Evolutionary conservation across 1,139 yeast genomes (phyloP).

Genomic region (Suhomyces ambrosiae): DNA sequence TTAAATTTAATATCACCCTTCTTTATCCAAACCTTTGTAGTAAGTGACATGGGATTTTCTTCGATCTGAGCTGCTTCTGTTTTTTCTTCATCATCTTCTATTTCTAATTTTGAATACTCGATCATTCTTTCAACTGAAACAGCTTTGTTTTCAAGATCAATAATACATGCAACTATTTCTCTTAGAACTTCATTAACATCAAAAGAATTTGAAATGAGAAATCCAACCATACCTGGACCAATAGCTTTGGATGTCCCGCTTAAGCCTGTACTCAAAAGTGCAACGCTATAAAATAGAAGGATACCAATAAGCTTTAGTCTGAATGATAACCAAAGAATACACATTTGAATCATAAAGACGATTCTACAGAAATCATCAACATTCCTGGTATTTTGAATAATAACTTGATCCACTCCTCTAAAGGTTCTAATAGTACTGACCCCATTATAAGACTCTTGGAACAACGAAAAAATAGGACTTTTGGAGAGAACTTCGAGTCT

Average conservation of each 20-base stretch:
- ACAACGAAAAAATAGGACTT: slow-evolving; percentile 38
- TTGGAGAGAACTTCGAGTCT: slow-evolving; percentile 35
- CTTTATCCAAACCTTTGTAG: too few relatives aligned
- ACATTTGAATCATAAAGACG: slow-evolving; percentile 25
- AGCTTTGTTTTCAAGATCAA: slow-evolving; percentile 29
- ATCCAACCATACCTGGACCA: slow-evolving; percentile 31
- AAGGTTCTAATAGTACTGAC: slow-evolving; percentile 40
- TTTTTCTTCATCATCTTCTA: slow-evolving; percentile 28
- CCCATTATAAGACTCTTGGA: slow-evolving; percentile 42
- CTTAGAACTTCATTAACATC: slow-evolving; percentile 26
- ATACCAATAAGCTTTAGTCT: slow-evolving; percentile 40
- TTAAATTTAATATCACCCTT: slow-evolving; percentile 26
- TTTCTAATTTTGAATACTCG: slow-evolving; percentile 27
- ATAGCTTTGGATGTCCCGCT: slow-evolving; percentile 24
- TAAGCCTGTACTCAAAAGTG: slow-evolving; percentile 27
- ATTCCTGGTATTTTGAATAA: slow-evolving; percentile 22
- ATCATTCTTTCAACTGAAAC: slow-evolving; percentile 32
- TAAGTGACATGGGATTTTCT: too few relatives aligned
- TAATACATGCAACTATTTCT: slow-evolving; percentile 29
- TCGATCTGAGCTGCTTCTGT: slow-evolving; percentile 25
- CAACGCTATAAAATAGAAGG: slow-evolving; percentile 30
- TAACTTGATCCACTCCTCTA: slow-evolving; percentile 31
- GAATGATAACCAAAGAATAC: slow-evolving; percentile 44
- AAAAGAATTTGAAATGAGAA: slow-evolving; percentile 31
- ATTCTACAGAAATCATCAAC: slow-evolving; percentile 26